phyloP scores from a whole-genome alignment of 331 rosid species.

The Acacia concinna region DNA sequence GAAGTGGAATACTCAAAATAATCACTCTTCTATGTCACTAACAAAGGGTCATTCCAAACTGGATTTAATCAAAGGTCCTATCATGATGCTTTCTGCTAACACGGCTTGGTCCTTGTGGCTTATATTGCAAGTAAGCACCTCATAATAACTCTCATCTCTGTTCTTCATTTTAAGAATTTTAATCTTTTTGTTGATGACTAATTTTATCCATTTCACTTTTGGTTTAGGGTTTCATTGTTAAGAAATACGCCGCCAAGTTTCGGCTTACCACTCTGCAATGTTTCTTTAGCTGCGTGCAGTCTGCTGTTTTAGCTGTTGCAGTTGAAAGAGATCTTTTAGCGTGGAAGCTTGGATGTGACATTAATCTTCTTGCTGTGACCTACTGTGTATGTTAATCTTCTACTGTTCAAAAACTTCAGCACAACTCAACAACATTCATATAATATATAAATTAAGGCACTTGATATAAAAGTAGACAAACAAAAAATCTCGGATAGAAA shows the following conservation, averaged over 20 bases:
- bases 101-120: constrained; percentile 85
- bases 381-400: constrained; percentile 66
- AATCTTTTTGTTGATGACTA: background rate
- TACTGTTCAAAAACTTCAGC: background rate
- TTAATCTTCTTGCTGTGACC: constrained; percentile 77
- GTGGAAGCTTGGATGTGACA: constrained; percentile 93
- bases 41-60: constrained; percentile 33
- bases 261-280: constrained; percentile 76
- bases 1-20: constrained; percentile 40
- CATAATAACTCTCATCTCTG: background rate
- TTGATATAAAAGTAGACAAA: background rate
- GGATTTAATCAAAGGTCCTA: constrained; percentile 63
- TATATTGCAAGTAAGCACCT: constrained; percentile 64
- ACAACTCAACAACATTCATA: background rate
- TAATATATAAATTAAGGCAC: background rate
- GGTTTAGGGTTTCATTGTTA: constrained; percentile 60
- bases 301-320: constrained; percentile 59
- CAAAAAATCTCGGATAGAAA: background rate
- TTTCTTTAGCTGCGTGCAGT: constrained; percentile 67
- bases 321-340: constrained; percentile 68
- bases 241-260: constrained; percentile 80
- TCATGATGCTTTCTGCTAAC: constrained; percentile 82
- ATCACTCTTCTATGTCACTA: constrained; percentile 2
- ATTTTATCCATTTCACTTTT: background rate
- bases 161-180: background rate